phyloP scores from a whole-genome alignment of 331 rosid genomes.

The Acacia pycnantha region DNA sequence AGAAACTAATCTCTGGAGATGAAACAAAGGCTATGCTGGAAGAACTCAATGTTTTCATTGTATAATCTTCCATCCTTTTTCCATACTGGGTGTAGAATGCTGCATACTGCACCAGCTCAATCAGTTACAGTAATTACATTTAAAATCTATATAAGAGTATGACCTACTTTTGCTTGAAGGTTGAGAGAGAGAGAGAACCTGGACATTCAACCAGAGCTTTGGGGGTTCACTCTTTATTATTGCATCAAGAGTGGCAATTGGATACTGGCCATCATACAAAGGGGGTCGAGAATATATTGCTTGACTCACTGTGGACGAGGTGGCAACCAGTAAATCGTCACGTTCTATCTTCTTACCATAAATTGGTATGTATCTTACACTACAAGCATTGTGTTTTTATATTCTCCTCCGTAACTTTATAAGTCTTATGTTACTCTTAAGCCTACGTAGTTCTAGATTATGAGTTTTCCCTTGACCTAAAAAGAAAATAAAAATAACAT shows the following conservation, averaged over 20 bases:
- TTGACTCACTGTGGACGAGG: slow-evolving; percentile 59
- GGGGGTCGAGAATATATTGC: slow-evolving; percentile 50
- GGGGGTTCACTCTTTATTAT: slow-evolving; percentile 16
- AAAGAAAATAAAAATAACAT: not conserved
- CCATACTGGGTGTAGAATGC: slow-evolving; percentile 52
- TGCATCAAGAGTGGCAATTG: slow-evolving; percentile 48
- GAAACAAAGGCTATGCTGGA: slow-evolving; percentile 52
- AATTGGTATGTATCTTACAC: not conserved
- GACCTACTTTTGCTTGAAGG: not conserved
- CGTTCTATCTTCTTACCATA: not conserved
- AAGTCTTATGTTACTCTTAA: not conserved
- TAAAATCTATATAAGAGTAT: not conserved
- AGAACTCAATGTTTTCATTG: slow-evolving; percentile 26
- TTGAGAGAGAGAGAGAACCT: slow-evolving; percentile 43
- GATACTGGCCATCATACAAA: slow-evolving; percentile 39
- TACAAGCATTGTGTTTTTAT: not conserved
- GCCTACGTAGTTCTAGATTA: not conserved
- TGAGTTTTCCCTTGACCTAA: not conserved
- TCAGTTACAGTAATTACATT: not conserved
- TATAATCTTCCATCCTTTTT: slow-evolving; percentile 29
- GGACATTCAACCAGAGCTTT: slow-evolving; percentile 69
- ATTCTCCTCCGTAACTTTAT: not conserved
- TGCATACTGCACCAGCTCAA: slow-evolving; percentile 54
- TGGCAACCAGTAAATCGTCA: slow-evolving; percentile 4
- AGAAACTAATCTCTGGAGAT: slow-evolving; percentile 74